Base-by-base conservation (phyloP, 2,329 filamentous ascomycete species). In the Exophiala dermatitidis region DNA sequence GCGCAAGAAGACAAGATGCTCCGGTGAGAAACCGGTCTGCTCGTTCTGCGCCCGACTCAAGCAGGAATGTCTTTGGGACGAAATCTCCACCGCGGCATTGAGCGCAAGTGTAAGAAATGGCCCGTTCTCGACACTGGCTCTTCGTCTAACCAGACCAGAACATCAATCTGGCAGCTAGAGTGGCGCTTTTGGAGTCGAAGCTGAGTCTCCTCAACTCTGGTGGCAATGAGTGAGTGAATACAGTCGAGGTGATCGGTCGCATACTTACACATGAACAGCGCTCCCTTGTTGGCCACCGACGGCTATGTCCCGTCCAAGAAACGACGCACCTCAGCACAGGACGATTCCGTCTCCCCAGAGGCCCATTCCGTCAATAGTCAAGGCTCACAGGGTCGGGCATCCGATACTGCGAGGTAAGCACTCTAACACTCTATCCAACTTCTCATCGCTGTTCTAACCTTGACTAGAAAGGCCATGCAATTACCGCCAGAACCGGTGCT, bases 1-100 rank as follows among this genome's bases (percentile, higher is more conserved):
- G 33, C 81, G 91, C 65, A 98, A 97, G 74, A 98, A 98, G 75
- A 96, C 97, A 59, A 84, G 91, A 49, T 98, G 93, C 68, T 97
- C 91, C 0, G 93, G 93, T 53, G 93, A 97, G 74, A 96, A 96
- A 70, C 93, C 93, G 2, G 88, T 90, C 0, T 98, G 93, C 76
- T 63, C 56, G 5, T 64, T 63, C 34, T 67, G 64, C 42, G 62
- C 63, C 5, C 60, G 64, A 9, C 62, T 59, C 52, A 58, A 57
- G 4, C 52, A 62, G 3, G 46, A 57, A 6, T 66, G 65, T 33
- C 50, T 61, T 10, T 67, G 64, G 8, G 64, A 66, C 8, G 41
- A 56, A 9, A 30, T 34, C 26, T 43, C 52, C 4, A 29, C 37
- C n/a, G 47, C 47, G 44, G 28, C 44, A 48, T 53, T 45, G 48